These are phyloP conservation scores for Acephala macrosclerotiorum DNA, from an alignment of 2,329 filamentous ascomycete species.

Conservation along the genomic window DNA sequence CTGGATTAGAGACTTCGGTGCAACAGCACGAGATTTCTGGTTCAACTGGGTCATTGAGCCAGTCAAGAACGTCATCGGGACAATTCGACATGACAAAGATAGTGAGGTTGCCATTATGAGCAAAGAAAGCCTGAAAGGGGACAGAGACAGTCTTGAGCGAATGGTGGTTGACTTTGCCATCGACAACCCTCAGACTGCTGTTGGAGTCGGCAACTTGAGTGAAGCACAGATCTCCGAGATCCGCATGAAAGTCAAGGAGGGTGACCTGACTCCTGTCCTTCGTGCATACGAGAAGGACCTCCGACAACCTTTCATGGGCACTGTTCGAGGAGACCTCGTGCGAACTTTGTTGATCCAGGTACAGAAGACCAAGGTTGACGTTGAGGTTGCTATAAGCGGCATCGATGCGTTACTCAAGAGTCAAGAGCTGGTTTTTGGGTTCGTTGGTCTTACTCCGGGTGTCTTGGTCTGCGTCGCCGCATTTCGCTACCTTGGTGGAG, in stretches of 20 bases:
- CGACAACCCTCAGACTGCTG: conserved; percentile 74
- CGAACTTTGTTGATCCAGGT: conserved; percentile 93
- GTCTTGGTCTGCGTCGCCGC: conserved; percentile 84
- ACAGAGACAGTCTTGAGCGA: conserved; percentile 89
- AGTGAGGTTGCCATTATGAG: conserved; percentile 98
- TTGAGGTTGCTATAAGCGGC: conserved; percentile 94
- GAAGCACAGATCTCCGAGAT: conserved; percentile 78
- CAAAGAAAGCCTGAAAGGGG: conserved; percentile 86
- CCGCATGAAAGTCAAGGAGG: conserved; percentile 81
- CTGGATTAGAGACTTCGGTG: conserved; percentile 82
- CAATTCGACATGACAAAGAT: conserved; percentile 89
- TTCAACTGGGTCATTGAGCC: conserved; percentile 95
- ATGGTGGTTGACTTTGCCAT: conserved; percentile 98
- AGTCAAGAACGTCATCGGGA: conserved; percentile 81
- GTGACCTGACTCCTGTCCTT: conserved; percentile 91
- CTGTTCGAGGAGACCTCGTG: conserved; percentile 85
- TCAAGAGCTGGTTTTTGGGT: conserved; percentile 97
- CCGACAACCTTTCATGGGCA: conserved; percentile 80
- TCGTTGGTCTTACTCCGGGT: conserved; percentile 91
- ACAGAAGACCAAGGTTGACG: conserved; percentile 98
- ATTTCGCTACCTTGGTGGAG: conserved; percentile 72
- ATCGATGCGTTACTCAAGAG: conserved; percentile 95
- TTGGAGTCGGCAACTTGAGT: conserved; percentile 59
- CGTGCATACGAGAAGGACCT: conserved; percentile 92
- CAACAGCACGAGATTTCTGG: conserved; percentile 89